Conservation (phyloP, 1,284 basidiomycete genomes). For the Mycena sp. region DNA sequence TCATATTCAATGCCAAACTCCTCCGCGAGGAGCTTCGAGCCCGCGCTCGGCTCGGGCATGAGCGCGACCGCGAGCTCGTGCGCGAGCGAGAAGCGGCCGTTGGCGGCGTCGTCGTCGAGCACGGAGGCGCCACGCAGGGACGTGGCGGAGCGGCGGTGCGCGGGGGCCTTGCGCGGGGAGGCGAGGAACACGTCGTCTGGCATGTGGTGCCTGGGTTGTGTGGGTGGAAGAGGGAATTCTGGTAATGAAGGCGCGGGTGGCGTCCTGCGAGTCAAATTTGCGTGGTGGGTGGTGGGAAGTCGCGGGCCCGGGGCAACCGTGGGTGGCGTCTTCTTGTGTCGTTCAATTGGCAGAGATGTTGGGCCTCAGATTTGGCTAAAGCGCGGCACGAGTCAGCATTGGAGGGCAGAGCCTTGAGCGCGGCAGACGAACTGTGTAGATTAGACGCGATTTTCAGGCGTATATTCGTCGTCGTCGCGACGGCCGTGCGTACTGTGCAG, state of each 20-base stretch:
- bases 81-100: conserved; percentile 63
- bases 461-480: background rate
- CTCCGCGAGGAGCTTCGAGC: conserved; percentile 80
- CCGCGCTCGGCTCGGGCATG: conserved; percentile 81
- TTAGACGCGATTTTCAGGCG: background rate
- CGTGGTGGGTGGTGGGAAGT: too few relatives aligned
- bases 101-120: conserved; percentile 46
- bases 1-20: conserved; percentile 89
- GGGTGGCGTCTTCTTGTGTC: too few relatives aligned
- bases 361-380: too few relatives aligned
- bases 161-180: conserved; percentile 57
- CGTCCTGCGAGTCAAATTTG: too few relatives aligned
- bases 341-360: too few relatives aligned
- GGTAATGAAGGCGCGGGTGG: too few relatives aligned
- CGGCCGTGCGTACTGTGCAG: too few relatives aligned
- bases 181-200: conserved; percentile 31
- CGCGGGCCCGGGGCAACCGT: too few relatives aligned
- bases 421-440: background rate
- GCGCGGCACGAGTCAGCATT: too few relatives aligned
- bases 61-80: conserved; percentile 85
- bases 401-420: background rate
- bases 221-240: too few relatives aligned
- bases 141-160: conserved; percentile 50
- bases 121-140: conserved; percentile 46
- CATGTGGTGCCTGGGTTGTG: conserved; percentile 10